phyloP scores from a whole-genome alignment of 2,329 filamentous ascomycete species.

The Eutypa lata region DNA sequence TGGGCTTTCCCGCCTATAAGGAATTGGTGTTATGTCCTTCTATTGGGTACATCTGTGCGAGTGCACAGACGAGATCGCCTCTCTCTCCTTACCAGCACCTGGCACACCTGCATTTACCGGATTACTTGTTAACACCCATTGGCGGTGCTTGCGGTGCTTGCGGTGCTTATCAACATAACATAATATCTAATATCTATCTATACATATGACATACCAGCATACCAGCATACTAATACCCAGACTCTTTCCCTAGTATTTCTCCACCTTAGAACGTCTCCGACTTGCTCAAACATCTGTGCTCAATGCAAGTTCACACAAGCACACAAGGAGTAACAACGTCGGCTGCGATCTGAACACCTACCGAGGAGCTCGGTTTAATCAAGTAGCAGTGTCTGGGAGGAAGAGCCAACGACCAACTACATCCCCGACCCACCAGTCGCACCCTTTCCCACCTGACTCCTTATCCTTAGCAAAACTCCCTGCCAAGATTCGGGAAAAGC shows the following conservation, averaged over 20 bases:
- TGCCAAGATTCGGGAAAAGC: constrained; percentile 61
- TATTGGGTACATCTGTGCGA: background rate
- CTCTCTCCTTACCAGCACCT: too few relatives aligned
- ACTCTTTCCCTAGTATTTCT: constrained; percentile 49
- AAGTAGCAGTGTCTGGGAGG: constrained; percentile 7
- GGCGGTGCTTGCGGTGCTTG: too few relatives aligned
- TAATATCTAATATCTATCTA: background rate
- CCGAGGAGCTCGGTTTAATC: constrained; percentile 3
- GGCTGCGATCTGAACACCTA: constrained; percentile 9
- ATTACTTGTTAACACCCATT: too few relatives aligned
- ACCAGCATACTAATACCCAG: constrained; percentile 15
- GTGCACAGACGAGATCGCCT: background rate
- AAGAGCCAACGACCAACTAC: constrained; percentile 14
- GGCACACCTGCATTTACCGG: too few relatives aligned
- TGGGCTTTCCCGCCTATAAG: background rate
- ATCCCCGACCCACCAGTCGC: constrained; percentile 14
- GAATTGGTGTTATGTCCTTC: background rate
- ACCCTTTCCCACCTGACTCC: constrained; percentile 47
- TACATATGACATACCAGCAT: too few relatives aligned
- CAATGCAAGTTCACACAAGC: constrained; percentile 9
- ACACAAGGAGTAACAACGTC: constrained; percentile 3
- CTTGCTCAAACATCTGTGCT: constrained; percentile 46
- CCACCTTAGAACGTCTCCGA: constrained; percentile 55
- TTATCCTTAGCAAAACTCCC: constrained; percentile 66
- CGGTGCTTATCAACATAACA: constrained; percentile 1